These are phyloP conservation scores for Serpula lacrymans DNA, from an alignment of 768 basidiomycete genomes.

Conservation along the genomic window DNA sequence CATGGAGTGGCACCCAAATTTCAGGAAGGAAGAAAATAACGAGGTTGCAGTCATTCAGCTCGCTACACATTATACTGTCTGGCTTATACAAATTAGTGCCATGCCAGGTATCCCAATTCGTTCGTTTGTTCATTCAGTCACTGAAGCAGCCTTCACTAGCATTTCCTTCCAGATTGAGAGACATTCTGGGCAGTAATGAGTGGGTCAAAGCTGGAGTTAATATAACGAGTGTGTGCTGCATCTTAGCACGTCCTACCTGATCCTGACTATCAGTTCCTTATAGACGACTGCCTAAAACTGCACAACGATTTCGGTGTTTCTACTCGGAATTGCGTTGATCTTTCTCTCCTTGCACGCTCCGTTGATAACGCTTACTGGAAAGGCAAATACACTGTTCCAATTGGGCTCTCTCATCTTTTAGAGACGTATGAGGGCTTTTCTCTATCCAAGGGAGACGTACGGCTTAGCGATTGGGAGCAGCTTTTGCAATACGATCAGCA, in stretches of 20 bases:
- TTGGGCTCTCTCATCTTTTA: slow-evolving; percentile 66
- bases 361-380: slow-evolving; percentile 74
- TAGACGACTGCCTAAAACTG: slow-evolving; percentile 70
- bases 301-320: slow-evolving; percentile 41
- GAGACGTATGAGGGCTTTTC: slow-evolving; percentile 52
- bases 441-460: slow-evolving; percentile 57
- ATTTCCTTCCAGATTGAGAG: slow-evolving; percentile 49
- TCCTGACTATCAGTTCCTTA: slow-evolving; percentile 2
- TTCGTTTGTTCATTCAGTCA: not conserved
- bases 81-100: slow-evolving; percentile 62
- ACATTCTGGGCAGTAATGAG: slow-evolving; percentile 49
- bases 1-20: slow-evolving; percentile 75
- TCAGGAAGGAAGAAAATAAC: slow-evolving; percentile 49
- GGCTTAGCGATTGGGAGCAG: slow-evolving; percentile 69
- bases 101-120: slow-evolving; percentile 45
- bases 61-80: slow-evolving; percentile 50
- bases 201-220: slow-evolving; percentile 69
- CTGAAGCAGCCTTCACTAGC: slow-evolving; percentile 30
- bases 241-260: not conserved
- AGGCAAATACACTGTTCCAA: slow-evolving; percentile 55
- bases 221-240: slow-evolving; percentile 53
- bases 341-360: slow-evolving; percentile 64
- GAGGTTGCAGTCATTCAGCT: slow-evolving; percentile 75
- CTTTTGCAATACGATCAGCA: slow-evolving; percentile 43
- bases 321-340: slow-evolving; percentile 58